phyloP scores from a whole-genome alignment of 1,139 yeast species.

The Saccharomyces uvarum region DNA sequence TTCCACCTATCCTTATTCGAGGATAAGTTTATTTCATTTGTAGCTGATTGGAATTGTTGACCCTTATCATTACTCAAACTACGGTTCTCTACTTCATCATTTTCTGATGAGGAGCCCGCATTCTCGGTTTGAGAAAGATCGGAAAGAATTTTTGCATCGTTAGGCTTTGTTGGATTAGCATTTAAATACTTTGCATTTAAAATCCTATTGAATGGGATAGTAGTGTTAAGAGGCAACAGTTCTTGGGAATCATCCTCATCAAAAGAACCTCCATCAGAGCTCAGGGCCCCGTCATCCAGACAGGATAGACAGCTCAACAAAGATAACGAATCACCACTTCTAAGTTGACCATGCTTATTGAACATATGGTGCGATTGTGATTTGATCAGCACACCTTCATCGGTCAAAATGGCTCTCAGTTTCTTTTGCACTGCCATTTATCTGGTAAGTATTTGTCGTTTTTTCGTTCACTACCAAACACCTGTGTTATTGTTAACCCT shows the following conservation, averaged over 20 bases:
- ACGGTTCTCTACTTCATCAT: not conserved
- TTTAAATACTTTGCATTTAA: not conserved
- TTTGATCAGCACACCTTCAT: slow-evolving; percentile 3
- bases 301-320: slow-evolving; percentile 2
- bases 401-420: slow-evolving; percentile 3
- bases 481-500: not conserved
- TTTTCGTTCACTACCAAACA: not conserved
- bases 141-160: not conserved
- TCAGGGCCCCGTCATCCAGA: slow-evolving; percentile 2
- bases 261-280: slow-evolving; percentile 1
- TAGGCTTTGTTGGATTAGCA: not conserved
- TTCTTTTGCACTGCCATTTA: not conserved
- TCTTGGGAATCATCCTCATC: not conserved
- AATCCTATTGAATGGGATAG: slow-evolving; percentile 4
- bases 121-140: not conserved
- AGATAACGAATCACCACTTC: not conserved
- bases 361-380: slow-evolving; percentile 2
- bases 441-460: not conserved
- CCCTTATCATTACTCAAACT: not conserved
- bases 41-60: not conserved
- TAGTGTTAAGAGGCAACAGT: not conserved
- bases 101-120: not conserved
- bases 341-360: not conserved
- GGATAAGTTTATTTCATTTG: not conserved
- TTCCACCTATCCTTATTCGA: not conserved